phyloP scores from a whole-genome alignment of 495 filamentous ascomycete genomes.

The Elasticomyces elasticus region DNA sequence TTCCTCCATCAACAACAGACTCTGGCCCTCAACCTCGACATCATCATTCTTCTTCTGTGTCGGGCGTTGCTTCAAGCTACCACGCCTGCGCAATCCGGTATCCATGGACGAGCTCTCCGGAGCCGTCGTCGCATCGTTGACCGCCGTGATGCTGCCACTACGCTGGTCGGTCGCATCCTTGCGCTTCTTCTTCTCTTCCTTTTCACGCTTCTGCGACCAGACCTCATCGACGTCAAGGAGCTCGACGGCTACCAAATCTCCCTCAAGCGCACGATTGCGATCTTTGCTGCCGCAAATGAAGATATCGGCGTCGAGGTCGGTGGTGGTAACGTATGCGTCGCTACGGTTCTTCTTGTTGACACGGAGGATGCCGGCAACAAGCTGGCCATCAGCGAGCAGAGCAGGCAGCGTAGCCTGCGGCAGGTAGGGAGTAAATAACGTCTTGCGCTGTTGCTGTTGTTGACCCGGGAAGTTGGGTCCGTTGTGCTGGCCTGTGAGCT shows the following conservation, averaged over 20 bases:
- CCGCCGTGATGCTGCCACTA: conserved; percentile 55
- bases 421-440: conserved; percentile 93
- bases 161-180: conserved; percentile 95
- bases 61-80: conserved; percentile 88
- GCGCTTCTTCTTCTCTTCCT: conserved; percentile 99
- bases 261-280: conserved; percentile 88
- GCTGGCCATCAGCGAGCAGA: conserved; percentile 79
- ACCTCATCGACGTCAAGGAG: conserved; percentile 97
- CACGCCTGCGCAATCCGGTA: conserved; percentile 80
- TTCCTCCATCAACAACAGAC: conserved; percentile 89
- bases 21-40: conserved; percentile 97
- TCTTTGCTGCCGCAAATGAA: conserved; percentile 99
- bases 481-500: conserved; percentile 65
- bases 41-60: conserved; percentile 99
- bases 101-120: conserved; percentile 54
- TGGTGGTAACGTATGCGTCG: conserved; percentile 91
- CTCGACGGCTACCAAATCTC: conserved; percentile 91
- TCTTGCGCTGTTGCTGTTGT: conserved; percentile 92
- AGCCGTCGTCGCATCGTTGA: conserved; percentile 56
- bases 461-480: conserved; percentile 48
- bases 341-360: conserved; percentile 99
- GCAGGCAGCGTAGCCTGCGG: conserved; percentile 92
- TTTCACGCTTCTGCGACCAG: conserved; percentile 96
- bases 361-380: conserved; percentile 90
- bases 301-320: conserved; percentile 93